Evolutionary conservation across 2,329 filamentous ascomycete species (phyloP), one percentile per base, ranked within the genome.

Genomic region (Penicillium sp.): DNA sequence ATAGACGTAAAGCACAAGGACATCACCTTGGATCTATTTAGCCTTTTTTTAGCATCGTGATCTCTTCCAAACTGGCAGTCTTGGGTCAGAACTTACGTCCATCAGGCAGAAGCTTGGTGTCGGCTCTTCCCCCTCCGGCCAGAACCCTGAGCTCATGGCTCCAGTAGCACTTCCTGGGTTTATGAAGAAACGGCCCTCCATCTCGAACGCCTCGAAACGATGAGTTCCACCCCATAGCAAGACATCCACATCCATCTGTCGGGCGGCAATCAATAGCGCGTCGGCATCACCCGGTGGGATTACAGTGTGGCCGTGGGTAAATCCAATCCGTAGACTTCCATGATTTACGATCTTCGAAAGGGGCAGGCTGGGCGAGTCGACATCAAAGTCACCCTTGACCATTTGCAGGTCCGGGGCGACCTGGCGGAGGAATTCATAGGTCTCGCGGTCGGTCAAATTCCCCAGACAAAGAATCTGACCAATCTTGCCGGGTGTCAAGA

Each of bases 81-180:
- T n/a, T n/a, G n/a, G n/a, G n/a, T n/a, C n/a, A n/a, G n/a, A n/a
- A 82, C 87, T 71, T 65, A 95, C 89, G 76, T 96, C 90, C 90
- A 96, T 95, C 64, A 96, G 69, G 59, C 92, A 95, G 66, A 96
- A 95, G 62, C 88, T 95, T 16, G 90, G 90, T 39, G 81, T 82
- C 15, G 84, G 84, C 38, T 90, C 84, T 58, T 85, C 76, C 20
- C 68, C 73, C 29, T 73, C 72, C 2, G 69, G 60, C 69, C 74
- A 77, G 67, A 73, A 79, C 10, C 72, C 71, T 9, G 74, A 77
- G 42, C 72, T 78, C 64, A 80, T 74, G 2, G 80, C 80, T 0
- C 80, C 80, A 3, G 80, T 84, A 2, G 79, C 80, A 59, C 76
- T 80, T 17, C 80, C 80, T 0, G 80, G 80, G 51, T 83, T 84